Evolutionary conservation across 2,329 filamentous ascomycete genomes (phyloP), one percentile per base, ranked within the genome.

Genomic region (Fusarium protoensiforme): DNA sequence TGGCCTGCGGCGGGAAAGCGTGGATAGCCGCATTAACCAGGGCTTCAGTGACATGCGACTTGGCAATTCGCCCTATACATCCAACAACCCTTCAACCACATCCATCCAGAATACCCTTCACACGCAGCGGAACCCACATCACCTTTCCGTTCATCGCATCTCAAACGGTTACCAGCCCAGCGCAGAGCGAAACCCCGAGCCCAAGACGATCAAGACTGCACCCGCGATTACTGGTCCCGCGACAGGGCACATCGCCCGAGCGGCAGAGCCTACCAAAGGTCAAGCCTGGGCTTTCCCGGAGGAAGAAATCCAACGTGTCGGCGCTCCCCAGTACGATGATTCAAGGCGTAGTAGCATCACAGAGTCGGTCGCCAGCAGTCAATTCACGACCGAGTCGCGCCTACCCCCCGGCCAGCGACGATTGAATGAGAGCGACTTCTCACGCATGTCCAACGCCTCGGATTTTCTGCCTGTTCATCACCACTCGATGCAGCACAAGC

Each of bases 201-300:
- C 83, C 13, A 90, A 88, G 79, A 85, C 86, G 10, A 85, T 89
- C 61, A 88, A 92, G 73, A 92, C 91, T 3, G 93, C 93, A 4
- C 93, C 93, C 7, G 90, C 92, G 10, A 96, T 96, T 76, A 94
- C 92, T 29, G 92, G 93, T 74, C 92, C 85, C 71, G 92, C 86
- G 73, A 91, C 85, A 61, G 89, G 87, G 82, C 90, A 85, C 78
- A 93, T 87, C 84, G 92, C 89, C 78, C 91, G 85, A 75, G 93
- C 93, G 41, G 91, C 92, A 33, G 92, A 94, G 80, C 93, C 93
- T 7, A 95, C 92, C 13, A 94, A 94, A 81, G 93, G 93, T 79
- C 93, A 93, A 80, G 92, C 93, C 6, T 96, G 93, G 93, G 93
- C 93, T 74, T 95, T 95, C 75, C 93, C 93, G 1, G 93, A 94